Percentiles rank a stretch among this genome's conserved stretches.
These are phyloP conservation scores for Piromyces sp. DNA, from an alignment of 192 early-diverging fungal genomes.

Conservation along the genomic window DNA sequence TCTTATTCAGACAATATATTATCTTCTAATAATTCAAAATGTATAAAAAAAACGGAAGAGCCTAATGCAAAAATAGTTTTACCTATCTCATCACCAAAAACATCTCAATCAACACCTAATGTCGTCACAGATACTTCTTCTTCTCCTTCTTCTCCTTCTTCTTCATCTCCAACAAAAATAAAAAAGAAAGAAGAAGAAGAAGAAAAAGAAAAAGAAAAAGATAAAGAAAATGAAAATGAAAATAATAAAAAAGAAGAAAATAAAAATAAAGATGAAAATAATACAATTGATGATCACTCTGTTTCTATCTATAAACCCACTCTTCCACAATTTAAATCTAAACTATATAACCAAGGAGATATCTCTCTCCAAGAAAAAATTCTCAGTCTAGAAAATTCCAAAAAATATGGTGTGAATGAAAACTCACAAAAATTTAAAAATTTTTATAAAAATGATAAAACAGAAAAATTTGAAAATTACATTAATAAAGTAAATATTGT, in stretches of 20 bases:
- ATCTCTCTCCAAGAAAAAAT: neutral
- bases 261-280: neutral
- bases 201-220: too few relatives aligned
- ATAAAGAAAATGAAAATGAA: too few relatives aligned
- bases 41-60: too few relatives aligned
- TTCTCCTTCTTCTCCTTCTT: too few relatives aligned
- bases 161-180: too few relatives aligned
- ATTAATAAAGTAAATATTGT: neutral
- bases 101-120: too few relatives aligned
- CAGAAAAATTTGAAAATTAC: neutral
- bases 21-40: too few relatives aligned
- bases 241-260: neutral
- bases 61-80: too few relatives aligned
- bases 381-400: neutral
- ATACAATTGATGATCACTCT: neutral
- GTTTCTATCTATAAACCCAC: neutral
- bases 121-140: too few relatives aligned
- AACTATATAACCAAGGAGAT: neutral
- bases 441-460: neutral
- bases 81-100: too few relatives aligned
- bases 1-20: too few relatives aligned
- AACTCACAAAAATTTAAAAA: neutral
- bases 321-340: neutral
- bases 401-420: neutral
- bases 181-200: too few relatives aligned